Evolutionary conservation across 106 monocot species (phyloP).

Genomic region (Acorus gramineus): DNA sequence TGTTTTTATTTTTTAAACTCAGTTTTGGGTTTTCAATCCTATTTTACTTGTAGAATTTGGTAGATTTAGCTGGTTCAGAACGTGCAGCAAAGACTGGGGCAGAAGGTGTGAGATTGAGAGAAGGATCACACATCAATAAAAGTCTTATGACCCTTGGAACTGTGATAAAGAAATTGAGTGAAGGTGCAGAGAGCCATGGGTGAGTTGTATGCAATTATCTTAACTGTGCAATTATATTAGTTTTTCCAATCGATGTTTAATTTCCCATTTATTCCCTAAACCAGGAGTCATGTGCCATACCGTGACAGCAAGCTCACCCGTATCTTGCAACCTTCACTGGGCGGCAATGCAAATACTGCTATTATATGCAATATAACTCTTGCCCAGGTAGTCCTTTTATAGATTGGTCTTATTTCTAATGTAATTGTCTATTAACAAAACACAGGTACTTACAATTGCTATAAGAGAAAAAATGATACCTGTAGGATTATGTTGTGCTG

Average conservation of each 20-base stretch:
- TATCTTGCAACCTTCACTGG: slow-evolving; percentile 87
- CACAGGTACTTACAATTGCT: too few species aligned
- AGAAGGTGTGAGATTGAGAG: slow-evolving; percentile 84
- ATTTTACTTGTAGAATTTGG: slow-evolving; percentile 59
- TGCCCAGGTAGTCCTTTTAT: slow-evolving; percentile 46
- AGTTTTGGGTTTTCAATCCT: background rate
- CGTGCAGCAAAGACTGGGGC: slow-evolving; percentile 92
- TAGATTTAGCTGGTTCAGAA: slow-evolving; percentile 95
- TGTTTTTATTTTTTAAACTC: background rate
- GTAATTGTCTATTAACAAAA: too few species aligned
- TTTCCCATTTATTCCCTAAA: slow-evolving; percentile 8
- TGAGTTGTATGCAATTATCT: slow-evolving; percentile 14
- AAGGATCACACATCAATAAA: slow-evolving; percentile 98
- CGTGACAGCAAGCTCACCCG: slow-evolving; percentile 96
- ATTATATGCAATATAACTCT: slow-evolving; percentile 97
- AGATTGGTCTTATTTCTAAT: background rate
- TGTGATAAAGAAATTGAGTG: slow-evolving; percentile 95
- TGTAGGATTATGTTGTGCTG: background rate
- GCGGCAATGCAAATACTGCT: slow-evolving; percentile 95
- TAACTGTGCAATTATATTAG: background rate
- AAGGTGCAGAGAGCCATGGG: slow-evolving; percentile 90
- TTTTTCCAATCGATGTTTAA: background rate
- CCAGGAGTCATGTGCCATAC: slow-evolving; percentile 89
- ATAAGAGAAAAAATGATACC: too few species aligned
- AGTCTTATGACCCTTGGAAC: slow-evolving; percentile 91